A percentile compares a stretch with the other conserved stretches of the same genome.
Conservation (phyloP, 208 protist species). For the Crithidia expoeki region DNA sequence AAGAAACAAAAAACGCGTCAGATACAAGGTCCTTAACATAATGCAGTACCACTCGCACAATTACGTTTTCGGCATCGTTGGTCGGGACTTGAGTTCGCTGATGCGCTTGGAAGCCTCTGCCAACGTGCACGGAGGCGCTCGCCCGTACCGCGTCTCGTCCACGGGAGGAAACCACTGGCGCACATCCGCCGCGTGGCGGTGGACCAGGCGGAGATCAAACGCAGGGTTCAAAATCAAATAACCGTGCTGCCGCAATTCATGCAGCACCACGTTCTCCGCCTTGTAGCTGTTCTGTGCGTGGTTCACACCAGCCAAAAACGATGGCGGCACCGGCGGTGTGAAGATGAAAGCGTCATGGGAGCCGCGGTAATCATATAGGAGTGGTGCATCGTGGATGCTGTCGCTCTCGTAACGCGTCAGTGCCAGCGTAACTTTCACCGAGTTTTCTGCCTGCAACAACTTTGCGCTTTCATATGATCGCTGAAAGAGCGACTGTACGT, state of each 20-base stretch:
- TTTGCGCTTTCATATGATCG: not conserved
- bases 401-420: constrained; percentile 85
- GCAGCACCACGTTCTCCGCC: constrained; percentile 87
- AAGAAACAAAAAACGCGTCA: no score
- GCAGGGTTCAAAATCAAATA: constrained; percentile 79
- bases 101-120: constrained; percentile 36
- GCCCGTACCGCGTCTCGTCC: constrained; percentile 69
- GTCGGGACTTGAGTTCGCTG: not conserved
- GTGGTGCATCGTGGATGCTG: constrained; percentile 34
- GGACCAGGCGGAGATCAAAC: constrained; percentile 61
- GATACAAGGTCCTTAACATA: no score
- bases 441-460: not conserved
- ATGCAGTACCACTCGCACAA: no score
- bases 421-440: constrained; percentile 46
- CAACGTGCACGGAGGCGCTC: constrained; percentile 47
- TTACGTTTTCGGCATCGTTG: no score
- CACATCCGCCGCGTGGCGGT: constrained; percentile 75
- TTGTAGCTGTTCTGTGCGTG: constrained; percentile 90
- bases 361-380: constrained; percentile 82
- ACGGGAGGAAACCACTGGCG: constrained; percentile 87
- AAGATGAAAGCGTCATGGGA: constrained; percentile 90
- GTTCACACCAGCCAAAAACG: constrained; percentile 46
- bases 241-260: constrained; percentile 67
- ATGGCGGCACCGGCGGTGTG: constrained; percentile 45
- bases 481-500: constrained; percentile 44